phyloP scores from a whole-genome alignment of 1,139 yeast species.

The Nadsonia starkeyi-henricii region DNA sequence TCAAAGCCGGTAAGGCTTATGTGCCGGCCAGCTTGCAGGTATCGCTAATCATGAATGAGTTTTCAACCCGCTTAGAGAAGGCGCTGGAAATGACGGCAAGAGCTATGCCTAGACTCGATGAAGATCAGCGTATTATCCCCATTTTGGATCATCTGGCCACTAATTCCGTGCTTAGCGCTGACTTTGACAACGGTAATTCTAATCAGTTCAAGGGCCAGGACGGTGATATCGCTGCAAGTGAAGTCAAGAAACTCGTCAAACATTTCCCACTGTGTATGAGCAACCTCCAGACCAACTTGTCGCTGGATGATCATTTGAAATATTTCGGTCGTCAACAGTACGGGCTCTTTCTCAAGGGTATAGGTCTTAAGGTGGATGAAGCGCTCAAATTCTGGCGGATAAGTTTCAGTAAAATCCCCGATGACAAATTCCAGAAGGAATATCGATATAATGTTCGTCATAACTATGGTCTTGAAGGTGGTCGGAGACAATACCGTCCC shows the following conservation, averaged over 20 bases:
- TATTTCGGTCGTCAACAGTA: conserved; percentile 78
- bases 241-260: conserved; percentile 42
- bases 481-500: conserved; percentile 71
- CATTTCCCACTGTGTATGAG: conserved; percentile 81
- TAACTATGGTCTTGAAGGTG: conserved; percentile 84
- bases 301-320: conserved; percentile 55
- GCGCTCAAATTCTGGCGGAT: conserved; percentile 74
- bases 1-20: conserved; percentile 63
- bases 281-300: conserved; percentile 48
- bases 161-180: not conserved
- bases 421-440: conserved; percentile 75
- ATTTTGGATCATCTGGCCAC: conserved; percentile 63
- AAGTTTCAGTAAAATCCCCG: conserved; percentile 51
- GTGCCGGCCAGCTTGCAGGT: conserved; percentile 74
- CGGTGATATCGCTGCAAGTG: conserved; percentile 47
- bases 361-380: conserved; percentile 78
- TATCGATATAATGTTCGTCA: conserved; percentile 81
- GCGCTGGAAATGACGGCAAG: conserved; percentile 59
- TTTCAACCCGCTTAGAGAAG: conserved; percentile 36
- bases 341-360: conserved; percentile 72
- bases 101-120: conserved; percentile 72
- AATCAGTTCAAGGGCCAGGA: conserved; percentile 8
- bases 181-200: conserved; percentile 9
- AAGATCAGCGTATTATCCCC: conserved; percentile 81
- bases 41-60: conserved; percentile 53